A percentile compares a stretch with the other conserved stretches of the same genome.
These are phyloP conservation scores for Tolypocladium tundrense DNA, from an alignment of 2,329 filamentous ascomycete genomes.

Conservation along the genomic window DNA sequence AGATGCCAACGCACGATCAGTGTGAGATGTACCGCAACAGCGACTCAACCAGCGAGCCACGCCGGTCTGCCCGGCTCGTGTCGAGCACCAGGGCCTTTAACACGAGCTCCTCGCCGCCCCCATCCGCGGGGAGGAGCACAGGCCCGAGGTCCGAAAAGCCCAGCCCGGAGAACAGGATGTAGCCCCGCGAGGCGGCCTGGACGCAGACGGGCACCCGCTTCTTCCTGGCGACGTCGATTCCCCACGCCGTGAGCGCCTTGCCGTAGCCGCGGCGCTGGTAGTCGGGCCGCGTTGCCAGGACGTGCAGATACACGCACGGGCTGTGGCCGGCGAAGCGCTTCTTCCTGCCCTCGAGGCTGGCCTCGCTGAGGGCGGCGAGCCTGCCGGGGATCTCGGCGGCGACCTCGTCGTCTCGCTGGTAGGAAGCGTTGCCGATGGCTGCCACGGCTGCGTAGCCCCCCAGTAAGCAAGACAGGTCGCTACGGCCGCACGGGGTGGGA, in stretches of 20 bases:
- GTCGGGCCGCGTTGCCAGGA: conserved; percentile 7
- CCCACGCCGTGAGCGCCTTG: conserved; percentile 6
- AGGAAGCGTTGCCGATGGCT: background rate
- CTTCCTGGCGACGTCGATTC: conserved; percentile 1
- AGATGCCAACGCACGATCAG: background rate
- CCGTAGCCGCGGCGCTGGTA: conserved; percentile 7
- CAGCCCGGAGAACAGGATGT: conserved; percentile 9
- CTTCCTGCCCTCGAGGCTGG: background rate
- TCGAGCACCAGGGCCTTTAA: conserved; percentile 16
- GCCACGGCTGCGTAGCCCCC: background rate
- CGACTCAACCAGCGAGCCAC: background rate
- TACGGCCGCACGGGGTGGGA: too few species aligned
- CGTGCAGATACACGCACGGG: conserved; percentile 5
- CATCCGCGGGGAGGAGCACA: conserved; percentile 2
- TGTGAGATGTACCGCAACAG: background rate
- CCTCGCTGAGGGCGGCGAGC: background rate
- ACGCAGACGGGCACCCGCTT: conserved; percentile 3
- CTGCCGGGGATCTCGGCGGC: background rate
- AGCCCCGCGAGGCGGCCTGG: conserved; percentile 5
- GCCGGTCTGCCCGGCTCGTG: background rate
- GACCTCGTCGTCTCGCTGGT: background rate
- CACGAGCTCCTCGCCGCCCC: conserved; percentile 3
- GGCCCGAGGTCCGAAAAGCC: conserved; percentile 8
- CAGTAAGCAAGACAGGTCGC: background rate
- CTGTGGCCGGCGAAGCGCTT: background rate